Percentiles rank a stretch among this genome's conserved stretches.
phyloP scores from a whole-genome alignment of 164 flowering plant genomes.

The Vitis rupestris region DNA sequence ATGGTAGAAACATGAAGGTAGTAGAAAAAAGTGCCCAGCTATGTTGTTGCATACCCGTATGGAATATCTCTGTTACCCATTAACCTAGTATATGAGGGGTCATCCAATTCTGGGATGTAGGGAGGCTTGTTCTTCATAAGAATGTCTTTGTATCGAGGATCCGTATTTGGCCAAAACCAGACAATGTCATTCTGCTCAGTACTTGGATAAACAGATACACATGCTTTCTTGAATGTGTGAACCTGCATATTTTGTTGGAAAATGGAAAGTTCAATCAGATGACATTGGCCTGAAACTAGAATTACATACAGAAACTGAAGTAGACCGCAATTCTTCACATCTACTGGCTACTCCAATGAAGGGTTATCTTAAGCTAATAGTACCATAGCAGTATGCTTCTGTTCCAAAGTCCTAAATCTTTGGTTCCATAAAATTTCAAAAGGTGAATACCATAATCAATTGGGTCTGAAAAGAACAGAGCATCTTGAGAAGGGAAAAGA shows the following conservation, averaged over 20 bases:
- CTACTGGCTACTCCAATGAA: no score
- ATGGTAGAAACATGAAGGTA: background rate
- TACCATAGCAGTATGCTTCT: no score
- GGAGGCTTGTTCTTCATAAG: conserved; percentile 59
- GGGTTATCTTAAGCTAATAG: no score
- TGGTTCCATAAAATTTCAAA: no score
- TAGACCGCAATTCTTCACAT: background rate
- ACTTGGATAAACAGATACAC: conserved; percentile 82
- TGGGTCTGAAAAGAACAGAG: no score
- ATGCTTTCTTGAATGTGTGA: conserved; percentile 72
- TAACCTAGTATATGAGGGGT: conserved; percentile 64
- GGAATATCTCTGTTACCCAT: conserved; percentile 75
- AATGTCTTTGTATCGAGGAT: conserved; percentile 64
- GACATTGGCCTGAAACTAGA: background rate
- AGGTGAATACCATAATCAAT: no score
- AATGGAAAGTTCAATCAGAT: background rate
- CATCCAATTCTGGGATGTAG: conserved; percentile 77
- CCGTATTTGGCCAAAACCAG: conserved; percentile 95
- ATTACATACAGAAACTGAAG: background rate
- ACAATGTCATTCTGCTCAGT: conserved; percentile 73
- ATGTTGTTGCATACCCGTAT: conserved; percentile 59
- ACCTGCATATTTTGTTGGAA: conserved; percentile 44
- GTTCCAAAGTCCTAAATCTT: no score
- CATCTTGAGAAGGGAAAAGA: no score
- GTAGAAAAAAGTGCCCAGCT: background rate